Percentiles rank a stretch among this genome's conserved stretches.
These are phyloP conservation scores for Luffa acutangula DNA, from an alignment of 306 rosid species.

Conservation along the genomic window DNA sequence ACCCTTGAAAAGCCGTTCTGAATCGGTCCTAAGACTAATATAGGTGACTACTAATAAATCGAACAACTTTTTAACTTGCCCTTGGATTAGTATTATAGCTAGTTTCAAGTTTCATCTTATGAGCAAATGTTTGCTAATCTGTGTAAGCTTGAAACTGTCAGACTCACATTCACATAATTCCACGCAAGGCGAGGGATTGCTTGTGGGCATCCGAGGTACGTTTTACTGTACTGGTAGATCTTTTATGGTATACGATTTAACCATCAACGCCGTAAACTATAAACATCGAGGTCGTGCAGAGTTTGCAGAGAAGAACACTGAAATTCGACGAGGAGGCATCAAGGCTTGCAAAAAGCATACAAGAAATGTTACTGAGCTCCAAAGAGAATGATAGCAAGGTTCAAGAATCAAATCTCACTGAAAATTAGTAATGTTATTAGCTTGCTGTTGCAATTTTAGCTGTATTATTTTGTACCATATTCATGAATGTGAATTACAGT, in stretches of 20 bases:
- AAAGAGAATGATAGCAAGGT: constrained; percentile 23
- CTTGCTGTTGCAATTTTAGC: constrained; percentile 9
- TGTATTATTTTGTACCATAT: constrained; percentile 10
- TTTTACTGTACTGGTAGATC: background rate
- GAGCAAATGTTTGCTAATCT: constrained; percentile 14
- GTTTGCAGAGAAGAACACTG: constrained; percentile 58
- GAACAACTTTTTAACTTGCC: too few species aligned
- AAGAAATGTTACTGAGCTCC: constrained; percentile 39
- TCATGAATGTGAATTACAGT: background rate
- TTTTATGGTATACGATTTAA: background rate
- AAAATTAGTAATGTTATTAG: constrained; percentile 30
- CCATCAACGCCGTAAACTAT: background rate
- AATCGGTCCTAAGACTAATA: background rate
- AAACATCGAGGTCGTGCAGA: constrained; percentile 24
- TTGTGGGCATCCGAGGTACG: constrained; percentile 93
- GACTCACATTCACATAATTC: constrained; percentile 94
- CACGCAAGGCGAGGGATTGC: constrained; percentile 71
- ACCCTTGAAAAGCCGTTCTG: too few species aligned
- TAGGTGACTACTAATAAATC: background rate
- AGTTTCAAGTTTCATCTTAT: background rate
- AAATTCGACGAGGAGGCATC: constrained; percentile 53
- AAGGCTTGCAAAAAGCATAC: constrained; percentile 50
- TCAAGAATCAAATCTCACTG: constrained; percentile 35
- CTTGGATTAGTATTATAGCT: background rate
- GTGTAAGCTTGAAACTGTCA: constrained; percentile 29